Percentiles rank a stretch among this genome's conserved stretches.
Evolutionary conservation across 2,329 filamentous ascomycete genomes (phyloP).

Genomic region (Fusarium sp.): DNA sequence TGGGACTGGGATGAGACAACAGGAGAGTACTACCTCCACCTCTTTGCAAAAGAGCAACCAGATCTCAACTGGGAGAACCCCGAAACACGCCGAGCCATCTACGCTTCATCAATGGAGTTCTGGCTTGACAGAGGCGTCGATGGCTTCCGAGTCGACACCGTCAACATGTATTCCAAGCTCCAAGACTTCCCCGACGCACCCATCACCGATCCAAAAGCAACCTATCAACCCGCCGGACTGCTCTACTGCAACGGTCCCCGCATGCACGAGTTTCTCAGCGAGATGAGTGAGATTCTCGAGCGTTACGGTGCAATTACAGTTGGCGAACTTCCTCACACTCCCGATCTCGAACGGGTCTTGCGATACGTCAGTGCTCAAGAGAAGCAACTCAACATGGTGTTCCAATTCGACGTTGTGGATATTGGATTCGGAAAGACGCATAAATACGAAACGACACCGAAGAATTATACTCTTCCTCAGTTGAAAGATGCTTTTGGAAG

Average conservation of each 20-base stretch:
- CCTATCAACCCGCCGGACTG: slow-evolving; percentile 64
- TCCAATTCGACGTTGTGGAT: slow-evolving; percentile 74
- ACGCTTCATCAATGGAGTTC: slow-evolving; percentile 78
- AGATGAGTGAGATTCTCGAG: slow-evolving; percentile 71
- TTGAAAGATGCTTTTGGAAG: slow-evolving; percentile 60
- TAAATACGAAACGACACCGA: slow-evolving; percentile 62
- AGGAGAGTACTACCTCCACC: slow-evolving; percentile 79
- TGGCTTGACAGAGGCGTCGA: slow-evolving; percentile 81
- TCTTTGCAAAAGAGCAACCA: slow-evolving; percentile 81
- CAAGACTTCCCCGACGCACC: slow-evolving; percentile 68
- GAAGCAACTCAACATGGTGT: slow-evolving; percentile 75
- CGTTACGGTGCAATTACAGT: slow-evolving; percentile 76
- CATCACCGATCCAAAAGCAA: slow-evolving; percentile 57
- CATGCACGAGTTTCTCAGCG: slow-evolving; percentile 74
- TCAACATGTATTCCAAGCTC: slow-evolving; percentile 78
- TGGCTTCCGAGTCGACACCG: slow-evolving; percentile 80
- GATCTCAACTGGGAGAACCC: slow-evolving; percentile 88
- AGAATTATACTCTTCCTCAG: slow-evolving; percentile 58
- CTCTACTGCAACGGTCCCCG: slow-evolving; percentile 75
- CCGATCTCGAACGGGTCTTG: slow-evolving; percentile 66
- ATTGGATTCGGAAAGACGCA: slow-evolving; percentile 64
- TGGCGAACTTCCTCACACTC: slow-evolving; percentile 74
- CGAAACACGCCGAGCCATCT: slow-evolving; percentile 74
- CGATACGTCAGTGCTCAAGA: slow-evolving; percentile 68
- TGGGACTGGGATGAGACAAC: slow-evolving; percentile 81